phyloP scores from a whole-genome alignment of 345 rosid species.

The Camelina laxa region DNA sequence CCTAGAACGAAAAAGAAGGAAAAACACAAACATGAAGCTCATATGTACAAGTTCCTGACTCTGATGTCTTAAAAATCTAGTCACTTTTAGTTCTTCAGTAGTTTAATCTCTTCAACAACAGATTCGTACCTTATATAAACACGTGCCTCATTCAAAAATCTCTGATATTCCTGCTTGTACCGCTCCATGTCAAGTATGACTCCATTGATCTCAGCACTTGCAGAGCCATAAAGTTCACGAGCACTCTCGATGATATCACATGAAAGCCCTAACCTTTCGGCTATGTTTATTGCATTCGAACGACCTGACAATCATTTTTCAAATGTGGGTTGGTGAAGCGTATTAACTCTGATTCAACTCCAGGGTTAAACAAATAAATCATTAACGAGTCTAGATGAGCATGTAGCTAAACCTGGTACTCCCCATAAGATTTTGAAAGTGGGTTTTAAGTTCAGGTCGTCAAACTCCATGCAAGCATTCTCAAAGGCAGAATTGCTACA shows the following conservation, averaged over 20 bases:
- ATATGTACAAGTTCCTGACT: neutral
- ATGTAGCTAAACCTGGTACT: conserved; percentile 74
- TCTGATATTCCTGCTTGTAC: conserved; percentile 68
- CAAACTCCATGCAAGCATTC: conserved; percentile 98
- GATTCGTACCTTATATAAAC: conserved; percentile 57
- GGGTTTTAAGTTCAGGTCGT: conserved; percentile 83
- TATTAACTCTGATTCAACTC: neutral
- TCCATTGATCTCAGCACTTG: conserved; percentile 89
- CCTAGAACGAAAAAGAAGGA: conserved; percentile 48
- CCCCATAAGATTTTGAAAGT: conserved; percentile 97
- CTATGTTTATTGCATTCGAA: conserved; percentile 87
- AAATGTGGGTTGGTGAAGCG: conserved; percentile 9
- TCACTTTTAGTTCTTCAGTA: neutral
- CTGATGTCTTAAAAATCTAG: neutral
- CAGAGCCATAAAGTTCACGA: conserved; percentile 71
- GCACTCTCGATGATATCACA: conserved; percentile 55
- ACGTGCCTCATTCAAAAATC: conserved; percentile 54
- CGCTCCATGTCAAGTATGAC: conserved; percentile 85
- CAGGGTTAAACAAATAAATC: neutral
- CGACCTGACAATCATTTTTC: conserved; percentile 59
- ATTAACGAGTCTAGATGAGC: neutral
- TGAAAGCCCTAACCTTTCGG: conserved; percentile 84
- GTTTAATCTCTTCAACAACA: conserved; percentile 4
- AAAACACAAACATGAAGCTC: conserved; percentile 12
- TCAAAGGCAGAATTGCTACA: conserved; percentile 76